A percentile compares a stretch with the other conserved stretches of the same genome.
phyloP scores from a whole-genome alignment of 106 monocot species.

The Hemerocallis citrina region DNA sequence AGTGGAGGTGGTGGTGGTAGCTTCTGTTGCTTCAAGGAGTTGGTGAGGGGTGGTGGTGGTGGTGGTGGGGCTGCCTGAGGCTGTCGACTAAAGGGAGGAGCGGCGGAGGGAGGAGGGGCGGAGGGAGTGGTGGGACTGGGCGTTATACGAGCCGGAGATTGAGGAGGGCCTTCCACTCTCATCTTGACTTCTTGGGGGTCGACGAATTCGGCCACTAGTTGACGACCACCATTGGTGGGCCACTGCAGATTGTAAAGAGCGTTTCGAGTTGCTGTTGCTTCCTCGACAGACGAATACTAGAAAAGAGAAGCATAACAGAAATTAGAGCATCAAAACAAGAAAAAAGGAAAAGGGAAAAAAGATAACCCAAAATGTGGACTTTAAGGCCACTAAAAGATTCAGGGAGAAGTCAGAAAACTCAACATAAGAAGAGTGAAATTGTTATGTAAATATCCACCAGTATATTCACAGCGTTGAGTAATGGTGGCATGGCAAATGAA shows the following conservation, averaged over 20 bases:
- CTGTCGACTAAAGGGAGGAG: slow-evolving; percentile 10
- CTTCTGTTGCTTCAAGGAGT: neutral
- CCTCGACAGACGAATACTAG: slow-evolving; percentile 25
- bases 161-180: slow-evolving; percentile 27
- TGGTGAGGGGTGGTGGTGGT: slow-evolving; percentile 1
- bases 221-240: slow-evolving; percentile 21
- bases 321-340: neutral
- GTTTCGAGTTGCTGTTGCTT: slow-evolving; percentile 15
- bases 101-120: slow-evolving; percentile 10
- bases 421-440: no score
- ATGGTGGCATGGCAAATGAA: no score
- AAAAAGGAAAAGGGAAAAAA: neutral
- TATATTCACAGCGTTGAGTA: no score
- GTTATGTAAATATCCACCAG: no score
- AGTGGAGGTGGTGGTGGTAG: slow-evolving; percentile 6
- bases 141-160: slow-evolving; percentile 28
- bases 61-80: neutral
- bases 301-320: neutral
- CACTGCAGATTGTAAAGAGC: slow-evolving; percentile 23
- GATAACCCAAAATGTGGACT: neutral
- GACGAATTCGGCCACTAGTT: slow-evolving; percentile 38
- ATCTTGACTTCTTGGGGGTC: slow-evolving; percentile 45
- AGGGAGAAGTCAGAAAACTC: no score
- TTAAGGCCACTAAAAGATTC: no score
- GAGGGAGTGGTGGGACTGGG: slow-evolving; percentile 32